Evolutionary conservation across 192 early-diverging fungal genomes (phyloP).

Genomic region (Phlyctochytrium arcticum): DNA sequence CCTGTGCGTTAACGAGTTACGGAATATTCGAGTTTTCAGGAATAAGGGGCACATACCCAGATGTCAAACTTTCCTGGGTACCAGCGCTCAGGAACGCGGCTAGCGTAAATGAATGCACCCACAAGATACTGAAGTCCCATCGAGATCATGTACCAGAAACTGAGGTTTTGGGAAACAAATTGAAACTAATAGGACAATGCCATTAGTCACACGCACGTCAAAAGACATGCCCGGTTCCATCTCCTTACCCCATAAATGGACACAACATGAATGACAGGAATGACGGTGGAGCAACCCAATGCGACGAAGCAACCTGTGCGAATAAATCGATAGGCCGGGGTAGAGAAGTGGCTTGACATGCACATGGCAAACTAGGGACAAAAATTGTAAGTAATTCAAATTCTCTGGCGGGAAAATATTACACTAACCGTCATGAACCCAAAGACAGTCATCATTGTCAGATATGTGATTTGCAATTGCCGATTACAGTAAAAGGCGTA

Average conservation of each 20-base stretch:
- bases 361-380: constrained; percentile 36
- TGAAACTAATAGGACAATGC: neutral
- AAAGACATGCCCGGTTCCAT: neutral
- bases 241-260: constrained; percentile 20
- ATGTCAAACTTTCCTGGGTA: constrained; percentile 81
- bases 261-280: constrained; percentile 65
- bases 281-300: constrained; percentile 69
- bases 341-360: constrained; percentile 63
- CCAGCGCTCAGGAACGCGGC: constrained; percentile 77
- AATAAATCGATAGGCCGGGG: constrained; percentile 72
- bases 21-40: neutral
- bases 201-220: neutral
- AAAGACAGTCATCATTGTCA: constrained; percentile 54
- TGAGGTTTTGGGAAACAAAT: constrained; percentile 37
- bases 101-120: constrained; percentile 85
- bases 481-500: constrained; percentile 66
- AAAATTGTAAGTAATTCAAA: neutral
- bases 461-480: constrained; percentile 48
- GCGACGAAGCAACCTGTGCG: constrained; percentile 76
- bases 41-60: constrained; percentile 40
- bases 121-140: constrained; percentile 77
- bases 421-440: constrained; percentile 57
- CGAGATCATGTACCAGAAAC: constrained; percentile 56
- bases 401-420: neutral
- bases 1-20: constrained; percentile 29